A percentile compares a stretch with the other conserved stretches of the same genome.
Evolutionary conservation across 768 basidiomycete species (phyloP).

Genomic region (Tubosaeta brunneosetosa): DNA sequence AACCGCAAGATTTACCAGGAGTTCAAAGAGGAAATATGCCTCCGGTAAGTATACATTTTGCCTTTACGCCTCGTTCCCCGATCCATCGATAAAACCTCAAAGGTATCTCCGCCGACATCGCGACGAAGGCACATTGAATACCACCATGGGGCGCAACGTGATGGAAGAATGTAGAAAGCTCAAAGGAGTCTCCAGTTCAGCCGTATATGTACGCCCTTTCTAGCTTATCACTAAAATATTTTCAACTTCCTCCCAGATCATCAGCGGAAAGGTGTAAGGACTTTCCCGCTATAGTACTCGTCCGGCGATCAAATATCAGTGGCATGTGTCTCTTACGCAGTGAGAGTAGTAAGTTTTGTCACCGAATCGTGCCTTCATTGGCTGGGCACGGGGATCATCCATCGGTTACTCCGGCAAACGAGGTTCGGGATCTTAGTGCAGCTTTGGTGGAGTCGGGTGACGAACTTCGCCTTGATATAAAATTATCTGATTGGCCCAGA

Average conservation of each 20-base stretch:
- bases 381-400: not conserved
- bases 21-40: conserved; percentile 73
- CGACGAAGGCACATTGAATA: conserved; percentile 46
- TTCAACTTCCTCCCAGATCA: conserved; percentile 11
- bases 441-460: not conserved
- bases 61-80: not conserved
- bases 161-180: conserved; percentile 62
- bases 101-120: conserved; percentile 65
- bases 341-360: not conserved
- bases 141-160: conserved; percentile 49
- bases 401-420: not conserved
- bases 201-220: conserved; percentile 19
- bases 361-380: not conserved
- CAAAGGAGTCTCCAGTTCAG: conserved; percentile 40
- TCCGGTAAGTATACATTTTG: conserved; percentile 38
- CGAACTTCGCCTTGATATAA: not conserved
- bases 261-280: conserved; percentile 17
- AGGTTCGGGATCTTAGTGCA: not conserved
- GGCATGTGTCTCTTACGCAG: not conserved
- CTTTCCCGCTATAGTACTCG: not conserved
- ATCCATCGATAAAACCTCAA: not conserved
- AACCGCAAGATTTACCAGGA: conserved; percentile 76
- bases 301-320: not conserved
- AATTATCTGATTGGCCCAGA: not conserved
- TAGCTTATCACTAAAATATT: not conserved